Evolutionary conservation across 345 rosid genomes (phyloP).

Genomic region (Carallia brachiata): DNA sequence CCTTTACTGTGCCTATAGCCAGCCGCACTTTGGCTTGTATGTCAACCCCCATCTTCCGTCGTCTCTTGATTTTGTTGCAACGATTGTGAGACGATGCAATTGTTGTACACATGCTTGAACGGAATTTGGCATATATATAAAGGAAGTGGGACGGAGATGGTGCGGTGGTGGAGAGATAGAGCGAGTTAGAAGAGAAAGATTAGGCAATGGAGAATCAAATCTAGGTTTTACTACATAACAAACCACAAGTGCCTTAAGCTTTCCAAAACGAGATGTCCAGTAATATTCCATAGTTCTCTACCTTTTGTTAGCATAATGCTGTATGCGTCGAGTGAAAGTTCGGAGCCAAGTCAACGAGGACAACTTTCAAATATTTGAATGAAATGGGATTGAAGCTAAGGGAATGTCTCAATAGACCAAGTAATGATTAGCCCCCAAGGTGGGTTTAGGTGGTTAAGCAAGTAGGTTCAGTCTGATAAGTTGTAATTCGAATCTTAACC

Average conservation of each 20-base stretch:
- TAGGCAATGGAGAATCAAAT: slow-evolving; percentile 24
- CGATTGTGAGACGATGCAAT: background rate
- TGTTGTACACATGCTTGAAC: slow-evolving; percentile 13
- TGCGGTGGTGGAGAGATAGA: background rate
- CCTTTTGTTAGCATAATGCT: no score
- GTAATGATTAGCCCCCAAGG: no score
- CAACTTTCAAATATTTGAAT: no score
- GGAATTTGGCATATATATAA: slow-evolving; percentile 20
- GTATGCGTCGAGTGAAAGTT: no score
- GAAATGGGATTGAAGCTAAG: background rate
- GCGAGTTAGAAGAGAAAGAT: background rate
- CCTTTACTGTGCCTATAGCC: slow-evolving; percentile 67
- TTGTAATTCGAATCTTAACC: no score
- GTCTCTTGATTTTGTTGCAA: background rate
- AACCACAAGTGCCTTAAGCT: background rate
- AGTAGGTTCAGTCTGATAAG: no score
- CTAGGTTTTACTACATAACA: slow-evolving; percentile 12
- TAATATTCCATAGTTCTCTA: no score
- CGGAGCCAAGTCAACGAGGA: no score
- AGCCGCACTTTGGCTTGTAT: slow-evolving; percentile 52
- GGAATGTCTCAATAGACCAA: background rate
- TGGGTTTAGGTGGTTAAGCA: no score
- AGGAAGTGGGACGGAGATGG: background rate
- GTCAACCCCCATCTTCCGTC: slow-evolving; percentile 45
- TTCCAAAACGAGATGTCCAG: background rate